These are phyloP conservation scores for Auriculariales sp. DNA, from an alignment of 768 basidiomycete genomes.

Conservation along the genomic window DNA sequence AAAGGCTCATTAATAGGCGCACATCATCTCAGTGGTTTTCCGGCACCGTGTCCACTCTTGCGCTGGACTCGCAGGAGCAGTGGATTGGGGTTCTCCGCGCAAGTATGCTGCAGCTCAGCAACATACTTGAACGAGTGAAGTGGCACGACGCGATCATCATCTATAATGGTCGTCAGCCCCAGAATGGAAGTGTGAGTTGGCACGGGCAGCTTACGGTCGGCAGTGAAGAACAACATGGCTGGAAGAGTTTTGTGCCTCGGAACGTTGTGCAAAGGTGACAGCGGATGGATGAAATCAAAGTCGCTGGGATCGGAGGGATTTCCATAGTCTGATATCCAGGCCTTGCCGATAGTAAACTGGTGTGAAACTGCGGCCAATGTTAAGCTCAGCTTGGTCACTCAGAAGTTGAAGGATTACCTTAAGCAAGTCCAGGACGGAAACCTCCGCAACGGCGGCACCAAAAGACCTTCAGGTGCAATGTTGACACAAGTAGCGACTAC, in stretches of 20 bases:
- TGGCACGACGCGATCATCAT: constrained; percentile 79
- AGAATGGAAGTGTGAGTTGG: neutral
- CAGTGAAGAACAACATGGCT: constrained; percentile 60
- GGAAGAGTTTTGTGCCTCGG: constrained; percentile 45
- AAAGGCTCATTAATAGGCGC: too few relatives aligned
- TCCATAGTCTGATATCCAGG: constrained; percentile 73
- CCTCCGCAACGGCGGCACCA: constrained; percentile 69
- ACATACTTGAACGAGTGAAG: constrained; percentile 75
- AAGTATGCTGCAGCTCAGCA: constrained; percentile 56
- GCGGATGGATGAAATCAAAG: constrained; percentile 72
- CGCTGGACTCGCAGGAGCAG: constrained; percentile 64
- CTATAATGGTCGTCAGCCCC: constrained; percentile 18
- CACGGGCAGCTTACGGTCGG: constrained; percentile 53
- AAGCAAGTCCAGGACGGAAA: constrained; percentile 67
- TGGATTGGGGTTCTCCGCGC: constrained; percentile 54
- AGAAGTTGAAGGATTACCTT: too few relatives aligned
- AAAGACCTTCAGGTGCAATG: constrained; percentile 59
- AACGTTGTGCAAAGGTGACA: constrained; percentile 75
- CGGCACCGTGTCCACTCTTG: constrained; percentile 70
- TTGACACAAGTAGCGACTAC: constrained; percentile 78
- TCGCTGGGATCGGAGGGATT: constrained; percentile 58
- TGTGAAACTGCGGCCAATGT: too few relatives aligned
- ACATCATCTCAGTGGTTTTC: constrained; percentile 62
- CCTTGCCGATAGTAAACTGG: too few relatives aligned
- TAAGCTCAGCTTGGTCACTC: too few relatives aligned